Evolutionary conservation across 192 early-diverging fungal species (phyloP), one percentile per base, ranked within the genome.

Genomic region (Coemansia brasiliensis): DNA sequence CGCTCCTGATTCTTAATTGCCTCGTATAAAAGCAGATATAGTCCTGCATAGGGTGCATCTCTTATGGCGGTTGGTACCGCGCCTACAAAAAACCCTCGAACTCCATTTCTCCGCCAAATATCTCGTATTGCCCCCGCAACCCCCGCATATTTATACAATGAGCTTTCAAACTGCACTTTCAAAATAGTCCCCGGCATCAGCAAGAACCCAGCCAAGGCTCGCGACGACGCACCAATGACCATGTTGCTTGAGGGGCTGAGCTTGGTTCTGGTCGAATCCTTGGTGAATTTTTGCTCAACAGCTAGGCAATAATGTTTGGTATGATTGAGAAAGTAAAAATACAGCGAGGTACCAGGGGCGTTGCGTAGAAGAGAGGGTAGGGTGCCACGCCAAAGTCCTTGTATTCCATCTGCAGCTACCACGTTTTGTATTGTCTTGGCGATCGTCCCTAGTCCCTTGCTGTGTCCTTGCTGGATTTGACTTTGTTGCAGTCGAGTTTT

Each of bases 151-250:
- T 81, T 85, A 64, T 94, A 95, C 41, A 93, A 73, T 32, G 88
- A 90, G 67, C 92, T 94, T 86, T 96, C 94, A 55, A 86, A 94
- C 50, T 92, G 83, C 35, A 94, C 87, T 79, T 97, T 97, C 50
- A 97, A 82, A 29, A 95, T 88, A 0, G 92, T 92, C n/a, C 92
- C 85, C 0, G 94, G 94, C 94, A 97, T 97, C 79, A 95, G 82
- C 0, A 94, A 52, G 55, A 94, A 88, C 5, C 94, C 94, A 20
- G 91, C 86, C 8, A 88, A 61, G 9, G 83, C 87, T 38, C 90
- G 70, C 17, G 90, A 86, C 24, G 83, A 72, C 13, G 84, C 84
- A 17, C 90, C 90, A 1, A 88, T 83, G 7, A 88, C 52, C 66
- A 92, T 53, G 67, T 90, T 92, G 55, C 87, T 84, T 50, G 64